Percentiles rank a stretch among this genome's conserved stretches.
phyloP scores from a whole-genome alignment of 768 basidiomycete genomes.

The Tulasnella sp. region DNA sequence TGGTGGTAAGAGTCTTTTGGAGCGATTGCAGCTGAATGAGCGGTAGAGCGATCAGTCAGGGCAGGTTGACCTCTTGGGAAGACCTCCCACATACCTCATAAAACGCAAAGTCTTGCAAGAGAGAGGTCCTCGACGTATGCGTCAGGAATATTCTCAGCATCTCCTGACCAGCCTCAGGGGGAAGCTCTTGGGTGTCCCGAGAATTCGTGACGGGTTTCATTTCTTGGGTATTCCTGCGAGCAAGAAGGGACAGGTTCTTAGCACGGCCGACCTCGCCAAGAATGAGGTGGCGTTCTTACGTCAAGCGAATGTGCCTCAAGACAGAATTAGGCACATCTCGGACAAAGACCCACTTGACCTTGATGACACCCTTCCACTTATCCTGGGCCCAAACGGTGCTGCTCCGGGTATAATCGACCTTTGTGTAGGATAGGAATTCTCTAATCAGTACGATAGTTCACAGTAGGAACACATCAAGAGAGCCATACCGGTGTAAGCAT shows the following conservation, averaged over 20 bases:
- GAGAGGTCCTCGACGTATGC: conserved; percentile 87
- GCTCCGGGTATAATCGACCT: conserved; percentile 90
- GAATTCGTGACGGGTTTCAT: conserved; percentile 98
- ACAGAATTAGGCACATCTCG: conserved; percentile 90
- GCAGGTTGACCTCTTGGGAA: neutral
- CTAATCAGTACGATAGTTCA: conserved; percentile 21
- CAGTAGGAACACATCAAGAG: neutral
- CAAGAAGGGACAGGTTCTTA: conserved; percentile 31
- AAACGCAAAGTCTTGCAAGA: conserved; percentile 90
- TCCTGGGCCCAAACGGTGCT: conserved; percentile 99
- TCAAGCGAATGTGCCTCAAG: conserved; percentile 81
- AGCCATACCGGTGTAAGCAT: conserved; percentile 86
- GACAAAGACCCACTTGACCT: conserved; percentile 96
- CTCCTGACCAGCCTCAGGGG: conserved; percentile 93
- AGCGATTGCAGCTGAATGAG: conserved; percentile 68
- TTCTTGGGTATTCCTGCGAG: conserved; percentile 88
- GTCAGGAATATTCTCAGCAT: conserved; percentile 94
- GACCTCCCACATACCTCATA: conserved; percentile 58
- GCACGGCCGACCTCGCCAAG: neutral
- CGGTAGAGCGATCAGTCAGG: conserved; percentile 16
- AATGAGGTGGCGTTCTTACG: conserved; percentile 46
- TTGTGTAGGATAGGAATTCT: neutral
- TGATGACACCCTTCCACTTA: conserved; percentile 99
- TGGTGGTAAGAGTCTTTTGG: conserved; percentile 54
- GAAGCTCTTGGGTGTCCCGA: conserved; percentile 93